A percentile compares a stretch with the other conserved stretches of the same genome.
phyloP scores from a whole-genome alignment of 176 grass and related monocot genomes.

The Avena sativa region DNA sequence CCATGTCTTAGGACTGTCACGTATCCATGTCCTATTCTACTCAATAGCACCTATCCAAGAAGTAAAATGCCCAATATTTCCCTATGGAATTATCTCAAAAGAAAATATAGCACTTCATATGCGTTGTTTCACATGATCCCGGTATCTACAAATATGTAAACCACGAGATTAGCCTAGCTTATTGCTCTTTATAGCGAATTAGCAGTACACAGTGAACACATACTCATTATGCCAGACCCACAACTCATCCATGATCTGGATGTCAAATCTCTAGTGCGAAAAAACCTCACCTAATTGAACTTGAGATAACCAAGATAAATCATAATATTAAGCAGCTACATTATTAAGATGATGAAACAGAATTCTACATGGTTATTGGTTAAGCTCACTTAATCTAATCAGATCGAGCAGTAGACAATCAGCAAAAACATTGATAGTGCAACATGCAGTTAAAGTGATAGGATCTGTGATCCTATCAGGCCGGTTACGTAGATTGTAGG shows the following conservation, averaged over 20 bases:
- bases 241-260: not conserved
- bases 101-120: not conserved
- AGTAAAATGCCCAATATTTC: not conserved
- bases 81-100: not conserved
- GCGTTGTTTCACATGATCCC: not conserved
- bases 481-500: too few species aligned
- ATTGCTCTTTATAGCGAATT: not conserved
- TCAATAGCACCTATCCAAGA: not conserved
- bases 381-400: not conserved
- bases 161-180: not conserved
- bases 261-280: not conserved
- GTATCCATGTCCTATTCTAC: not conserved
- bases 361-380: not conserved
- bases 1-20: not conserved
- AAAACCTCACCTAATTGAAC: slow-evolving; percentile 18
- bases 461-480: too few species aligned
- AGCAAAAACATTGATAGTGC: not conserved
- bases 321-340: not conserved
- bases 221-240: not conserved
- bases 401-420: not conserved
- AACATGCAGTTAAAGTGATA: slow-evolving; percentile 2
- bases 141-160: slow-evolving; percentile 1
- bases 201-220: not conserved
- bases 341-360: not conserved
- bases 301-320: not conserved